phyloP scores from a whole-genome alignment of 2,329 filamentous ascomycete genomes.

The Ilyonectria destructans region DNA sequence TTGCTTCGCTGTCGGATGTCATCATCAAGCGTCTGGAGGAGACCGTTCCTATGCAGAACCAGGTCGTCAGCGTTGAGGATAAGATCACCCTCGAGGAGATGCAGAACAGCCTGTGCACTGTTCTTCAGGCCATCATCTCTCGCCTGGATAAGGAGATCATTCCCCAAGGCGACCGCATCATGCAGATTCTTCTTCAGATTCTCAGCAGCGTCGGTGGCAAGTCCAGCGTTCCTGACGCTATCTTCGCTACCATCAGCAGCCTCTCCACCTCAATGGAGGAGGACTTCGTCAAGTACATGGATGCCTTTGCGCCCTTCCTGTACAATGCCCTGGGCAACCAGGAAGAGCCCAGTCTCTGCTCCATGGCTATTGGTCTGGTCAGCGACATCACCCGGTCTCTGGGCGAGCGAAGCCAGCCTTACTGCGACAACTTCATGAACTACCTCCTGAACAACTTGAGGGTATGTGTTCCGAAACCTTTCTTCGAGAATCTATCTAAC shows the following conservation, averaged over 20 bases:
- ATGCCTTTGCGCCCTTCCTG: slow-evolving; percentile 91
- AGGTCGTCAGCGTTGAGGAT: slow-evolving; percentile 97
- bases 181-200: slow-evolving; percentile 89
- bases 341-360: slow-evolving; percentile 93
- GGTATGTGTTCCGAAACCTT: slow-evolving; percentile 64
- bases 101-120: slow-evolving; percentile 94
- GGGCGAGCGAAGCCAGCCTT: slow-evolving; percentile 91
- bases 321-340: slow-evolving; percentile 96
- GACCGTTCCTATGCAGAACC: slow-evolving; percentile 89
- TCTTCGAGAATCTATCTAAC: slow-evolving; percentile 25
- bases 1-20: slow-evolving; percentile 88
- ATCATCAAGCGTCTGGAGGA: slow-evolving; percentile 93
- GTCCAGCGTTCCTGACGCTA: slow-evolving; percentile 93
- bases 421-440: slow-evolving; percentile 99
- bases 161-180: slow-evolving; percentile 93
- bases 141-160: slow-evolving; percentile 92
- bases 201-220: slow-evolving; percentile 84
- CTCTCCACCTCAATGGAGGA: slow-evolving; percentile 92
- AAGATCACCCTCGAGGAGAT: slow-evolving; percentile 97
- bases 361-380: slow-evolving; percentile 97
- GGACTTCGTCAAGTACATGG: slow-evolving; percentile 98
- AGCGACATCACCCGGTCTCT: slow-evolving; percentile 96
- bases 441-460: slow-evolving; percentile 92
- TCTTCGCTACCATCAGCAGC: slow-evolving; percentile 94
- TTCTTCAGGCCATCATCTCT: slow-evolving; percentile 91